Evolutionary conservation across 495 filamentous ascomycete species (phyloP), one percentile per base, ranked within the genome.

Genomic region (Rostrohypoxylon terebratum): DNA sequence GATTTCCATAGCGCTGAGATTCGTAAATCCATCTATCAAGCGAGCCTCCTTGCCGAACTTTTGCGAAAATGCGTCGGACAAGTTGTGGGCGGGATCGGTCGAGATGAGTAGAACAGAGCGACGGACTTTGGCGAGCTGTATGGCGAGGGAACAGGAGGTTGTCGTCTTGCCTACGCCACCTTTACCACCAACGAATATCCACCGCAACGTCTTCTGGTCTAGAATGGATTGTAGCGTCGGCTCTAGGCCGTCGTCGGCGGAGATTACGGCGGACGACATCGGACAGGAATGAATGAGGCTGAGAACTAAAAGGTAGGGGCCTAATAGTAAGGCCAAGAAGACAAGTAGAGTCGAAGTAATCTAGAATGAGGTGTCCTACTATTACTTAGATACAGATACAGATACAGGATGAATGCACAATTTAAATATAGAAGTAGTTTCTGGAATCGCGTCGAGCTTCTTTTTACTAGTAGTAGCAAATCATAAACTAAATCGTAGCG

Each of bases 151-250:
- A 83, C 96, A 99, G 1, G 94, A 98, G 0, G 96, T 98, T 14
- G 96, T 99, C 11, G 96, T 99, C 86, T 99, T 99, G 77, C 96
- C 96, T n/a, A 99, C 96, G 76, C 96, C 96, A 72, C 96, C 96
- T 86, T 99, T 99, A 62, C 96, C 96, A 75, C 96, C 96, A 54
- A 98, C 96, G 77, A 99, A 99, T 80, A 99, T 97, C 96, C 96
- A 99, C 70, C 96, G 94, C 55, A 99, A 90, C 18, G 93, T 90
- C 76, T 92, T 92, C 79, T 99, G 96, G 83, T 94, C 92, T 75
- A 98, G 87, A 75, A 99, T 93, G 48, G 92, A 92, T 87, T 97
- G 92, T 77, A 99, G 92, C 40, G 93, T 93, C 16, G 96, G 93
- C 85, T 96, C 94, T 82, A 98, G 87, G 68, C 85, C 80, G 79